Evolutionary conservation across 2,329 filamentous ascomycete genomes (phyloP).

Genomic region (Sporothrix schenckii): DNA sequence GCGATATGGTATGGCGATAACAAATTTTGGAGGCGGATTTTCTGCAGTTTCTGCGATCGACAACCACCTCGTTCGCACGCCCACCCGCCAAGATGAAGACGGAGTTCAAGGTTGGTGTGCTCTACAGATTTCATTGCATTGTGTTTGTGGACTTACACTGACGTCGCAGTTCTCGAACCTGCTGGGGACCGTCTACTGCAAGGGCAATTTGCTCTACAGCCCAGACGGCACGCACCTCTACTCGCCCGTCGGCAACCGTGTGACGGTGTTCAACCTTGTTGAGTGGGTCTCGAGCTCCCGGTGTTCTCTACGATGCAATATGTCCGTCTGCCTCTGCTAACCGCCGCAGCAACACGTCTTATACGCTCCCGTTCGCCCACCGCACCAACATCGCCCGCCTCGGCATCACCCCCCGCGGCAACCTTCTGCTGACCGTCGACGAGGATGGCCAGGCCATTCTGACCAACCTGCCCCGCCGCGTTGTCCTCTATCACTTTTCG

Average conservation of each 20-base stretch:
- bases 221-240: slow-evolving; percentile 94
- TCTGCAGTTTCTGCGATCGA: slow-evolving; percentile 25
- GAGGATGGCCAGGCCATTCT: slow-evolving; percentile 92
- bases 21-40: slow-evolving; percentile 34
- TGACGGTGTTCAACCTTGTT: slow-evolving; percentile 93
- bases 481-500: slow-evolving; percentile 93
- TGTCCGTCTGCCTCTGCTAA: background rate
- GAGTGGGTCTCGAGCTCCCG: slow-evolving; percentile 62
- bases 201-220: slow-evolving; percentile 95
- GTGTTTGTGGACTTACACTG: background rate
- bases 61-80: slow-evolving; percentile 15
- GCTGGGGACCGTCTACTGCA: slow-evolving; percentile 95
- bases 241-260: slow-evolving; percentile 93
- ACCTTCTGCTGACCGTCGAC: slow-evolving; percentile 89
- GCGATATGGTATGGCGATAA: slow-evolving; percentile 31
- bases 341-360: slow-evolving; percentile 72
- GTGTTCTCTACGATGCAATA: background rate
- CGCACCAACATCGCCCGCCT: slow-evolving; percentile 89
- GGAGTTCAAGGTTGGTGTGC: slow-evolving; percentile 80
- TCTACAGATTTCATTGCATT: background rate
- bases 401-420: slow-evolving; percentile 85
- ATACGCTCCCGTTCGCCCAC: slow-evolving; percentile 87
- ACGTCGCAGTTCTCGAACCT: slow-evolving; percentile 85
- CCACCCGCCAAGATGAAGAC: slow-evolving; percentile 79
- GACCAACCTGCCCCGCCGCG: slow-evolving; percentile 82